Evolutionary conservation across 768 basidiomycete species (phyloP), one percentile per base, ranked within the genome.

Genomic region (Lactarius akahatsu): DNA sequence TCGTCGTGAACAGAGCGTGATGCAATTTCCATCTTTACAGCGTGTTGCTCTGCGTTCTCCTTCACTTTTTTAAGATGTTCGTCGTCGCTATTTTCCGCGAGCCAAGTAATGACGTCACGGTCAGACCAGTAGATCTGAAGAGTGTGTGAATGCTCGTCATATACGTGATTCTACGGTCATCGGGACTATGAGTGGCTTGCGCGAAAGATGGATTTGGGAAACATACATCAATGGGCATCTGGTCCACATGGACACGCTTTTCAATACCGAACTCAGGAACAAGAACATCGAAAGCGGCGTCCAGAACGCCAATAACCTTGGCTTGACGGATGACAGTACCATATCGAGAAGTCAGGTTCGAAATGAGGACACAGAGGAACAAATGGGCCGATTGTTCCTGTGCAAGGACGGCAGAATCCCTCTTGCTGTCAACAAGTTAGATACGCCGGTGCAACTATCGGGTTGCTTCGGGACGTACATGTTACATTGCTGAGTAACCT

Each of bases 191-290:
- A 59, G 36, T 30, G 38, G 47, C 10, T 38, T 3, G 61, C 4
- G 16, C 26, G 57, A 6, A 54, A 38, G 1, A 55, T 61, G 52
- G 26, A 47, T 26, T 26, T 26, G 40, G 38, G 15, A 56, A 10
- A 77, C 89, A 78, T 73, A 95, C 94, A 70, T 97, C 94, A 65
- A 97, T 93, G 30, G 97, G 96, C 93, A 99, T 97, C 78, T 98
- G 95, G 75, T 98, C 97, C 50, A 96, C 93, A 73, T 98, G 97
- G 3, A 98, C 96, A 43, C 97, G 86, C 81, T 99, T 99, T 80
- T 99, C 97, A 71, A 99, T 98, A 38, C 96, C 94, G 74, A 98
- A 98, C 76, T 98, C 97, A 50, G 94, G 91, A 15, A 98, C 87
- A 38, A 96, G 80, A 34, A 99, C 96, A 73, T 99, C 97, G 72